Evolutionary conservation across 345 rosid species (phyloP).

Genomic region (Populus ilicifolia): DNA sequence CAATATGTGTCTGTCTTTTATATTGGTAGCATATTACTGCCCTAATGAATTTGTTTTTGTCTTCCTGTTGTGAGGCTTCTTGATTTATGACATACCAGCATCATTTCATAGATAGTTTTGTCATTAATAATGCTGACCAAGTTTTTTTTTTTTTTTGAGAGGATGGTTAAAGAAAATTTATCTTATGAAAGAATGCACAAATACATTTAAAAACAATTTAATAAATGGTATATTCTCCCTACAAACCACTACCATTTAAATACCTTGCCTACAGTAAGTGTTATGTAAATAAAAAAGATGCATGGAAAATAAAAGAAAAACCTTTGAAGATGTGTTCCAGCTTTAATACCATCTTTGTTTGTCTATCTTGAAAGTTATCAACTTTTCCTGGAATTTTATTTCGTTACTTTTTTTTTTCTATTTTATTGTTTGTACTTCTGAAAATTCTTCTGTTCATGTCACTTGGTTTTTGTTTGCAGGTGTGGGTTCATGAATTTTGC

Average conservation of each 20-base stretch:
- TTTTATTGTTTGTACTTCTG: neutral
- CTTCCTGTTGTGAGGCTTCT: neutral
- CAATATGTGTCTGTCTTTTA: neutral
- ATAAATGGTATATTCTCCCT: neutral
- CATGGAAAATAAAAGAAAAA: neutral
- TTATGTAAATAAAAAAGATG: neutral
- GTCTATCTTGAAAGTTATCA: neutral
- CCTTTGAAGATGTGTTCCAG: neutral
- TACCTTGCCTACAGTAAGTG: neutral
- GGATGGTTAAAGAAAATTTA: neutral
- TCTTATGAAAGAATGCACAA: neutral
- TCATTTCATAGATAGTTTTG: neutral
- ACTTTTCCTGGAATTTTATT: neutral
- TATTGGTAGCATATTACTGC: neutral
- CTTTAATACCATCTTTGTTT: neutral
- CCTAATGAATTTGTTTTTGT: neutral
- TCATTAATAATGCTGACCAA: neutral
- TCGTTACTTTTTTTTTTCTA: neutral
- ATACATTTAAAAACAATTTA: neutral
- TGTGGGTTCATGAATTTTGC: constrained; percentile 95
- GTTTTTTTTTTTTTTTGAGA: neutral
- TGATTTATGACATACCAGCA: neutral
- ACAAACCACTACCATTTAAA: neutral
- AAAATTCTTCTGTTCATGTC: neutral
- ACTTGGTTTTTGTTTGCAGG: constrained; percentile 36